Percentiles rank a stretch among this genome's conserved stretches.
phyloP scores from a whole-genome alignment of 202 grass and related monocot species.

The Carex arenaria region DNA sequence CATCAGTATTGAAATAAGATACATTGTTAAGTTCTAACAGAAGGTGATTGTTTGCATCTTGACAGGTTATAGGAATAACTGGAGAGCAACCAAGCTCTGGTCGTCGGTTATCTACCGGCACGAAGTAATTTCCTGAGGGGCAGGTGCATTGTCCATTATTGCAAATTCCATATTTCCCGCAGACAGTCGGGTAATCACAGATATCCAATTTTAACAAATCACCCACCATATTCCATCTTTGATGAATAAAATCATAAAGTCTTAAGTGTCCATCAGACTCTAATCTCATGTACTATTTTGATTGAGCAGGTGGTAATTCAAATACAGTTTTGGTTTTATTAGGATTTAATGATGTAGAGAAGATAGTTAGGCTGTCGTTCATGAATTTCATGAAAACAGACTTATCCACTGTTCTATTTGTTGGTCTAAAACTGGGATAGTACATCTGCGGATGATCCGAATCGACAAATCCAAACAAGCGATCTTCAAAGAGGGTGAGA shows the following conservation, averaged over 20 bases:
- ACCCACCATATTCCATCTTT: neutral
- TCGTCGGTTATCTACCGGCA: conserved; percentile 18
- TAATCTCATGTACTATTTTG: conserved; percentile 22
- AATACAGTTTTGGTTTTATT: neutral
- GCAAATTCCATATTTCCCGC: conserved; percentile 44
- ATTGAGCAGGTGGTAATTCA: neutral
- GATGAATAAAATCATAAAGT: neutral
- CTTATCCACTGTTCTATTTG: neutral
- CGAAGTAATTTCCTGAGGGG: conserved; percentile 13
- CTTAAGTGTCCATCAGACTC: conserved; percentile 39
- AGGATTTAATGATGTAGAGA: neutral
- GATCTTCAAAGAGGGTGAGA: conserved; percentile 4
- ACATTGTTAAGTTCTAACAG: conserved; percentile 7
- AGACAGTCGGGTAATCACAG: conserved; percentile 37
- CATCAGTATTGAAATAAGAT: conserved; percentile 18
- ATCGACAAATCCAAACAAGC: conserved; percentile 14
- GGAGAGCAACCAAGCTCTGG: conserved; percentile 9
- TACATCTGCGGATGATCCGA: neutral
- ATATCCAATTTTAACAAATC: conserved; percentile 21
- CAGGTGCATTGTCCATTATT: conserved; percentile 31
- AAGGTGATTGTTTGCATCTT: neutral
- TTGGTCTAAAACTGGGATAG: neutral
- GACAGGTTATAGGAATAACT: conserved; percentile 24
- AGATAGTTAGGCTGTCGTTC: neutral
- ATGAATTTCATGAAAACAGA: neutral